Percentiles rank a stretch among this genome's conserved stretches.
Conservation (phyloP, 140 eudicot species). For the Senecio squalidus region DNA sequence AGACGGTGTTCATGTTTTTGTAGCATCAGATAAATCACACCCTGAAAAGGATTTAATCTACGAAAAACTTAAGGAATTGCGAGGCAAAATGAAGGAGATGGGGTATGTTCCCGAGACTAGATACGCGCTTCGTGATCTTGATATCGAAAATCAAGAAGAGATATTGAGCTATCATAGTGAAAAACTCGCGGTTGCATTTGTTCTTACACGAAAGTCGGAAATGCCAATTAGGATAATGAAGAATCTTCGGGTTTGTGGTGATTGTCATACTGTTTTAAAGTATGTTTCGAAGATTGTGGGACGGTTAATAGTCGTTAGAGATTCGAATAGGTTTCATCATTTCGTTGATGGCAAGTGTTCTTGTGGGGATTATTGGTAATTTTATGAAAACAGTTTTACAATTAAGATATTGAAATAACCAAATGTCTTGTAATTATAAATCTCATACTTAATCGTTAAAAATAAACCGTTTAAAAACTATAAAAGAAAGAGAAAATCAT, state of each 20-base stretch:
- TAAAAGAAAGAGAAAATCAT: too few species aligned
- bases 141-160: conserved; percentile 79
- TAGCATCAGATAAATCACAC: conserved; percentile 81
- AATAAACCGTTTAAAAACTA: too few species aligned
- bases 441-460: too few species aligned
- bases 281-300: conserved; percentile 68
- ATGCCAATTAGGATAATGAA: conserved; percentile 90
- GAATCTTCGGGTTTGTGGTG: conserved; percentile 89
- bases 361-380: conserved; percentile 73
- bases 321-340: conserved; percentile 84
- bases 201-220: conserved; percentile 60
- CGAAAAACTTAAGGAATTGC: conserved; percentile 55
- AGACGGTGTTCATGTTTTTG: conserved; percentile 89
- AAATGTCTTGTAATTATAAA: too few species aligned
- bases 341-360: conserved; percentile 79
- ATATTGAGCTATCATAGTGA: conserved; percentile 84
- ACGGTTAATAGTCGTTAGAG: conserved; percentile 72
- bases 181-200: conserved; percentile 89
- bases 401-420: too few species aligned
- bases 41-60: conserved; percentile 57
- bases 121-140: conserved; percentile 79
- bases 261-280: conserved; percentile 71
- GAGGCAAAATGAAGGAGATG: conserved; percentile 55
- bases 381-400: neutral
- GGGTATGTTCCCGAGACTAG: conserved; percentile 68